Base-by-base conservation (phyloP, 805 yeast species). In the Saccharomycopsis amapae region DNA sequence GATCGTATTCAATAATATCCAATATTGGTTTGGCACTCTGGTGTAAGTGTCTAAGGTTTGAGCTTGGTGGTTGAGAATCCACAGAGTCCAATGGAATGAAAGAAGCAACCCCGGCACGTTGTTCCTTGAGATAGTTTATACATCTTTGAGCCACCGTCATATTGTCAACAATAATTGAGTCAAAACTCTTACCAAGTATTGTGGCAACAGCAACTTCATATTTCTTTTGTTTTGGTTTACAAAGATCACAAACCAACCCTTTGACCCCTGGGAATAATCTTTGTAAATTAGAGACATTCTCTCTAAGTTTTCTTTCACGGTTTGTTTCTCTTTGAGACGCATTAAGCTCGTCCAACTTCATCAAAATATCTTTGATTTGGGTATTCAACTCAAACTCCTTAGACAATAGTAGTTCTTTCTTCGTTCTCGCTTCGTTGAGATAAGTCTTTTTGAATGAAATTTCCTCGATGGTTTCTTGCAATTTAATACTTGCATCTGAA, bases 31-130 rank as follows among this genome's bases (percentile, higher is more conserved):
- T 71, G 2, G 81, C 84, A 9, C 64, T 64, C 5, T 66, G 67
- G 40, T 73, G 71, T 20, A 79, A 54, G 26, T 73, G 67, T 53
- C 94, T 68, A 25, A 83, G 62, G 40, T 71, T 66, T 20, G 75
- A 67, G 42, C 75, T 73, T 40, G 80, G 69, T 4, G 79, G 68
- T 30, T 65, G 71, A 1, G 78, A 76, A 6, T 69, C 74, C 26
- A 93, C 79, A 1, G 88, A 72, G 56, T 88, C 93, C 42, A 93
- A 65, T 0, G 98, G 97, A 49, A 93, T 82, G 56, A 93, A 89
- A 1, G 94, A 78, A 1, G 93, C 88, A 5, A 75, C 72, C 39
- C 97, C 97, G 10, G 82, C 69, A 53, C 96, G 73, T 58, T 90
- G 90, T 53, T 85, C 89, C 56, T 87, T 85, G 59, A 90, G 66